Evolutionary conservation across 140 eudicot genomes (phyloP), one percentile per base, ranked within the genome.

Genomic region (Stevia rebaudiana): DNA sequence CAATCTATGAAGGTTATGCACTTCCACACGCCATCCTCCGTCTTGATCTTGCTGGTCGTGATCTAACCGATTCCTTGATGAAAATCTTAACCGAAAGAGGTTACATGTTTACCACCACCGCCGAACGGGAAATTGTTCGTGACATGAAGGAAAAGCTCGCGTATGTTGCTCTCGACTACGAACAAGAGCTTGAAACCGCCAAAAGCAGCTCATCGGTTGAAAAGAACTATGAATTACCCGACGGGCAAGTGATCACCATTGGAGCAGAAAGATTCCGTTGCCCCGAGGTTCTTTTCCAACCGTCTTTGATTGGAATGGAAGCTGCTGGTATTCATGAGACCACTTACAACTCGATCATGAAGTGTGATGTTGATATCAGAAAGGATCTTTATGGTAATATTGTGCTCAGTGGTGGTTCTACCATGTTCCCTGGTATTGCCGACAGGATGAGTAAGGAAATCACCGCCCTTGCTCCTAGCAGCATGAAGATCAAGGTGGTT

Each of bases 401-500:
- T 44, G 94, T 85, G 11, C 82, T 85, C 66, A 81, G 88, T 82
- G 94, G 94, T 76, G 94, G 94, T 42, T 81, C 94, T 7, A 85
- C 94, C 28, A 85, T 85, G 94, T 85, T 85, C 79, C 88, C 94
- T 13, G 94, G 94, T 6, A 85, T 85, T 74, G 94, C 88, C 16
- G 94, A 85, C 65, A 81, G 94, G 75, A 85, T 85, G 94, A 85
- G 94, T 83, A 85, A 82, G 76, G 94, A 85, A 68, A 85, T 85
- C 67, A 85, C 94, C 18, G 94, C 94, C 31, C 84, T 85, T 69
- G 88, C 94, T 18, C 94, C 94, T 13, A 84, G 94, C 78, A 84
- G 91, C 76, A 84, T 84, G 91, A 84, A 84, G 87, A 84, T 84
- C 68, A 84, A 84, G 87, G 91, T 84, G 33, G 94, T 84, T 73